Base-by-base conservation (phyloP, 192 early-diverging fungal genomes). In the Fimicolochytrium jonesii region DNA sequence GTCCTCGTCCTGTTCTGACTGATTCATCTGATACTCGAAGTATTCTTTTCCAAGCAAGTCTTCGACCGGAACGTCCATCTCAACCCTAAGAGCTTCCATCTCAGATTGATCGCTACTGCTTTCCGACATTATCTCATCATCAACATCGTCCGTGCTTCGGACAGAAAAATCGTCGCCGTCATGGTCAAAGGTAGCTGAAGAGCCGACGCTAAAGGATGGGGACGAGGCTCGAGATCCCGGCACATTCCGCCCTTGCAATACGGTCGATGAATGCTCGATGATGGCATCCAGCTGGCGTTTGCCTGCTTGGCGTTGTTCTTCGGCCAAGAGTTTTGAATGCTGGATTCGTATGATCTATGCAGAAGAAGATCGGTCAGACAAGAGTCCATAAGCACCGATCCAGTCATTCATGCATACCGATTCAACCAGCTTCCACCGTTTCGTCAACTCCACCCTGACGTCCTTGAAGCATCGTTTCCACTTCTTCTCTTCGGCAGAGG, bases 281-380 rank as follows among this genome's bases (percentile, higher is more conserved):
- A 92, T 89, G 29, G 76, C 70, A 52, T 88, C 79, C 57, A 92
- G 53, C 57, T 83, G 82, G n/a, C 75, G 77, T 49, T 84, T 85
- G 0, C 85, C 84, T 47, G 84, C 72, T 36, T 80, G 59, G 7
- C 74, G 76, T 43, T 83, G 79, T 56, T 80, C 62, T 69, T 88
- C 83, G 32, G 82, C 75, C 29, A 84, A 39, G 9, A 88, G 61
- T 4, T 81, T 79, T 56, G 77, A 73, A 20, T 85, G 74, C 41
- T 85, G 71, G 33, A 84, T 51, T 22, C 25, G 30, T 1, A 62
- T 35, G 30, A 62, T 51, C 44, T 60, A 29, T 13, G n/a, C 18
- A 49, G 11, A 20, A 39, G 17, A 39, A 39, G n/a, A n/a, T n/a
- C n/a, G n/a, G n/a, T n/a, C n/a, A n/a, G n/a, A n/a, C n/a, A n/a